These are phyloP conservation scores for Cyberlindnera suaveolens DNA, from an alignment of 805 yeast genomes.

Conservation along the genomic window DNA sequence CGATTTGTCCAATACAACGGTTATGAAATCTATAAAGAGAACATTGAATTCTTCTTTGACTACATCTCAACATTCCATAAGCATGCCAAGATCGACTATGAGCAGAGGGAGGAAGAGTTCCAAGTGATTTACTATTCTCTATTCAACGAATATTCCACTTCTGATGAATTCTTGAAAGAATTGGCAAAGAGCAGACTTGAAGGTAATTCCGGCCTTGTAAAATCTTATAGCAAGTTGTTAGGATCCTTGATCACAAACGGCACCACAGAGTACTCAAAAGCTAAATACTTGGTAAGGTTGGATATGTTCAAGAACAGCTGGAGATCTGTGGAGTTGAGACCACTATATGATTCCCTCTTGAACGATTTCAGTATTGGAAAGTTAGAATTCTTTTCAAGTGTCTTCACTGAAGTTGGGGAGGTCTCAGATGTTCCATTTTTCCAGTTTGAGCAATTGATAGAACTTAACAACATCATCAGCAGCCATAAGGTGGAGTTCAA, in stretches of 20 bases:
- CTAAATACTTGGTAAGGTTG: conserved; percentile 19
- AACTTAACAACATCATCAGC: conserved; percentile 2
- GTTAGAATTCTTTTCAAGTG: conserved; percentile 24
- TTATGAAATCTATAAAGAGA: conserved; percentile 26
- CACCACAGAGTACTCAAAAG: conserved; percentile 15
- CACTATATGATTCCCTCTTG: conserved; percentile 15
- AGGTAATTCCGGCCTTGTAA: conserved; percentile 3
- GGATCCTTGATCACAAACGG: conserved; percentile 17
- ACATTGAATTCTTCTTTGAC: conserved; percentile 35
- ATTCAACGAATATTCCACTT: conserved; percentile 13
- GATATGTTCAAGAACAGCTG: conserved; percentile 25
- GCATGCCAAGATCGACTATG: background rate
- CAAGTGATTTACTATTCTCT: conserved; percentile 23
- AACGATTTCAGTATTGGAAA: conserved; percentile 19
- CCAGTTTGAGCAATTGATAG: conserved; percentile 10
- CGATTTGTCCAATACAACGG: conserved; percentile 26
- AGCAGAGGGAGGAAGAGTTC: conserved; percentile 12
- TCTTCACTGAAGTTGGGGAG: conserved; percentile 15
- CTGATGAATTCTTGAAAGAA: conserved; percentile 24
- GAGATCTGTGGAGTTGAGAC: conserved; percentile 16
- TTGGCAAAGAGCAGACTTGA: conserved; percentile 19
- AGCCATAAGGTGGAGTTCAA: conserved; percentile 18
- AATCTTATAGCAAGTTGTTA: conserved; percentile 21
- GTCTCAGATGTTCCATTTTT: conserved; percentile 6
- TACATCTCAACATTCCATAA: conserved; percentile 23